Conservation (phyloP, 2,329 filamentous ascomycete species). For the Chaetoscypha palmicola region DNA sequence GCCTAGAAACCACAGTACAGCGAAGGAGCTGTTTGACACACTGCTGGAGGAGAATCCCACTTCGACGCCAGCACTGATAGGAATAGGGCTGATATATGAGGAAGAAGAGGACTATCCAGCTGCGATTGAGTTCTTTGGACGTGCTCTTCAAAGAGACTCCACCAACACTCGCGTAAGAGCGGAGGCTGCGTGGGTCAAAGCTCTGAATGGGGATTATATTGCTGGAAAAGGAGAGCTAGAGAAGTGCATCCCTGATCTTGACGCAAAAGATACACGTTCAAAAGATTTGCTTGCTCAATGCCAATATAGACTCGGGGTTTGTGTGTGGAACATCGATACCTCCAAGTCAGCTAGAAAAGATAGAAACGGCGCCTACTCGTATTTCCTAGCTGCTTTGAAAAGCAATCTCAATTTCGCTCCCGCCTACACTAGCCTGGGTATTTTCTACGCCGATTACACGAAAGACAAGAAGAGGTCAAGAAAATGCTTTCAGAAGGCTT, state of each 20-base stretch:
- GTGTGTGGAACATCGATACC: slow-evolving; percentile 76
- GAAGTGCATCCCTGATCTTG: slow-evolving; percentile 58
- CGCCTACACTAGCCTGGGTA: slow-evolving; percentile 81
- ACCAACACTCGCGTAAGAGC: slow-evolving; percentile 72
- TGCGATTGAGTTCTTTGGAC: slow-evolving; percentile 72
- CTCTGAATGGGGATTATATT: slow-evolving; percentile 69
- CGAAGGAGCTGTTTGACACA: slow-evolving; percentile 75
- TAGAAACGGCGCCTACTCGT: slow-evolving; percentile 73
- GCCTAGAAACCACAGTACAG: slow-evolving; percentile 82
- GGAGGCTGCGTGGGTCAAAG: slow-evolving; percentile 89
- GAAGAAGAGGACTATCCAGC: slow-evolving; percentile 84
- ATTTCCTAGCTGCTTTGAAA: slow-evolving; percentile 77
- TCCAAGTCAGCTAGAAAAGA: slow-evolving; percentile 70
- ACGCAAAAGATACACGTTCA: slow-evolving; percentile 51
- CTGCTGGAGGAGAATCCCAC: slow-evolving; percentile 69
- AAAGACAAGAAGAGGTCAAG: slow-evolving; percentile 79
- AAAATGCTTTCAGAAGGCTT: slow-evolving; percentile 93
- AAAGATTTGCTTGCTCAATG: slow-evolving; percentile 76
- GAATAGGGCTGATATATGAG: slow-evolving; percentile 84
- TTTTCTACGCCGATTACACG: slow-evolving; percentile 87
- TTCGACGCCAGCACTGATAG: slow-evolving; percentile 77
- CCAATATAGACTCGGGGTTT: slow-evolving; percentile 79
- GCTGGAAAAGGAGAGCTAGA: slow-evolving; percentile 64
- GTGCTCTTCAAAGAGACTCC: slow-evolving; percentile 66
- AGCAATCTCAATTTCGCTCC: slow-evolving; percentile 83